Percentiles rank a stretch among this genome's conserved stretches.
phyloP scores from a whole-genome alignment of 2,329 filamentous ascomycete species.

The Xylogone sp. region DNA sequence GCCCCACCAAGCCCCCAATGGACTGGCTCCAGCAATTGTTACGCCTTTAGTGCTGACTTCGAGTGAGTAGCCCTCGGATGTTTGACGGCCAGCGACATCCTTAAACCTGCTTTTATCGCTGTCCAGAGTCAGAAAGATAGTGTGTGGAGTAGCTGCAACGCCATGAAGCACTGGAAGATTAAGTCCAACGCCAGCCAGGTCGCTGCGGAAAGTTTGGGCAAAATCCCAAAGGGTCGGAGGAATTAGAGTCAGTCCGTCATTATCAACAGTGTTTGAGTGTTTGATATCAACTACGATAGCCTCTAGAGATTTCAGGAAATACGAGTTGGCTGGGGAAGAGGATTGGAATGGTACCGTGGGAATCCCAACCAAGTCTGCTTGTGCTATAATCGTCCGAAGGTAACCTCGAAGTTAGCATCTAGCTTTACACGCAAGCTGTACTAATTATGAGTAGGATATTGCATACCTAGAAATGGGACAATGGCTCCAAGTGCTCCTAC shows the following conservation, averaged over 20 bases:
- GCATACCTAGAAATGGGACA: background rate
- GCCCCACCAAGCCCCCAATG: conserved; percentile 53
- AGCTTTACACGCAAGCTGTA: background rate
- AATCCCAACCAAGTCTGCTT: conserved; percentile 1
- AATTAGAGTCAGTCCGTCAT: conserved; percentile 42
- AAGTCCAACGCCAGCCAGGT: conserved; percentile 22
- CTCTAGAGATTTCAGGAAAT: conserved; percentile 20
- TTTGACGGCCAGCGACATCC: conserved; percentile 39
- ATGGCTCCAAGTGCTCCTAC: background rate
- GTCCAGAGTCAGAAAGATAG: conserved; percentile 41
- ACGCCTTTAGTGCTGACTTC: conserved; percentile 34
- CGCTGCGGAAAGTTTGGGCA: conserved; percentile 38
- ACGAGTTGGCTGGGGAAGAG: conserved; percentile 16
- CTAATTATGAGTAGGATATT: background rate
- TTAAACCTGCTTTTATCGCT: conserved; percentile 30
- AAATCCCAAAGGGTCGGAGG: conserved; percentile 45
- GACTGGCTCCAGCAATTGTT: conserved; percentile 45
- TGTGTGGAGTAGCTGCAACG: conserved; percentile 5
- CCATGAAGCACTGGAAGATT: conserved; percentile 22
- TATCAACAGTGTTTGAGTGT: conserved; percentile 36
- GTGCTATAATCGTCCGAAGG: background rate
- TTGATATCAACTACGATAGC: conserved; percentile 38
- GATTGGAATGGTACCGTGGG: conserved; percentile 29
- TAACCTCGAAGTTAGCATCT: background rate
- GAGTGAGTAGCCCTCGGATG: conserved; percentile 44